These are phyloP conservation scores for Pseudevernia furfuracea DNA, from an alignment of 495 filamentous ascomycete genomes.

Conservation along the genomic window DNA sequence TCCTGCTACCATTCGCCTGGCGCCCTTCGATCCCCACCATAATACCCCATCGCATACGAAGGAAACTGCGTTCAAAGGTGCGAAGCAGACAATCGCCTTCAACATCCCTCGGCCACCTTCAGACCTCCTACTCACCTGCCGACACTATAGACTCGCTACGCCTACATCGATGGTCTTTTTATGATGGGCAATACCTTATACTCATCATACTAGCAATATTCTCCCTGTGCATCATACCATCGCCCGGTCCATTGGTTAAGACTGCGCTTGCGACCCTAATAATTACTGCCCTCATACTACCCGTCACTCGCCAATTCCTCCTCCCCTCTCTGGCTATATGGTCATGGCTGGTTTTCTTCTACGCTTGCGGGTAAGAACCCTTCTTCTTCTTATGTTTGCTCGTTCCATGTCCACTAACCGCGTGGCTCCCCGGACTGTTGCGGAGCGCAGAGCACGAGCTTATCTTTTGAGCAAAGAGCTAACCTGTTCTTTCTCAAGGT, in stretches of 20 bases:
- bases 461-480: slow-evolving; percentile 13
- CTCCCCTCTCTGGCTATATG: slow-evolving; percentile 78
- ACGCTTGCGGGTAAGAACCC: slow-evolving; percentile 71
- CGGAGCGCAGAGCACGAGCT: background rate
- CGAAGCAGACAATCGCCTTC: slow-evolving; percentile 63
- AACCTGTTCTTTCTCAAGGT: slow-evolving; percentile 42
- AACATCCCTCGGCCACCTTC: slow-evolving; percentile 62
- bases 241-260: slow-evolving; percentile 65
- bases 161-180: slow-evolving; percentile 70
- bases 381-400: slow-evolving; percentile 2
- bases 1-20: slow-evolving; percentile 25
- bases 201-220: slow-evolving; percentile 68
- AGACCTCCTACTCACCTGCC: slow-evolving; percentile 70
- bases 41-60: slow-evolving; percentile 64
- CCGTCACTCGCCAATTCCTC: slow-evolving; percentile 86
- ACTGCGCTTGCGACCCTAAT: slow-evolving; percentile 57
- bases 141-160: slow-evolving; percentile 67
- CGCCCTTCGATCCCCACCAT: slow-evolving; percentile 39
- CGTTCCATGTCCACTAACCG: background rate
- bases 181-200: slow-evolving; percentile 80
- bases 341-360: slow-evolving; percentile 81
- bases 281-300: slow-evolving; percentile 64
- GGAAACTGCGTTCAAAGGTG: slow-evolving; percentile 65
- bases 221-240: slow-evolving; percentile 69
- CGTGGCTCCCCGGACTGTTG: background rate